These are phyloP conservation scores for Irpex sp. DNA, from an alignment of 1,284 basidiomycete species.

Conservation along the genomic window DNA sequence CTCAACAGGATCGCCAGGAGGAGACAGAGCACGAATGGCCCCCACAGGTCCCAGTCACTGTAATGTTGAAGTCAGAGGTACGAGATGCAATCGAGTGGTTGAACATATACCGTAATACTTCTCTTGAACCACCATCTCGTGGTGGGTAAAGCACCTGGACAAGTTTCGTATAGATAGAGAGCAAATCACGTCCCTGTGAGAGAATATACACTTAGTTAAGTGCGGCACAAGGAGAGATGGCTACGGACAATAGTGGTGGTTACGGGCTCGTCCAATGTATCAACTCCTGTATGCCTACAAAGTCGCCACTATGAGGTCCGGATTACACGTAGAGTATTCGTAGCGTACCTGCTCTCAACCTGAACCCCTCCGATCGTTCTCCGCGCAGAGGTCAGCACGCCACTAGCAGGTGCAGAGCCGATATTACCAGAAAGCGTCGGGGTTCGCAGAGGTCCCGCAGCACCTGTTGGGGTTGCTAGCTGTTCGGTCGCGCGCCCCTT, in stretches of 20 bases:
- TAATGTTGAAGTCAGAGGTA: not conserved
- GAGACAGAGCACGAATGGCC: slow-evolving; percentile 85
- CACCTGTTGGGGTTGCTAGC: slow-evolving; percentile 41
- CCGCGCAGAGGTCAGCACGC: slow-evolving; percentile 41
- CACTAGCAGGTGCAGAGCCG: slow-evolving; percentile 42
- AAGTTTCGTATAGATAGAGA: slow-evolving; percentile 89
- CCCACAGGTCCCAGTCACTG: slow-evolving; percentile 97
- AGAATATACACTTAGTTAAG: not conserved
- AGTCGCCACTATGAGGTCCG: not conserved
- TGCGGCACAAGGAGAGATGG: not conserved
- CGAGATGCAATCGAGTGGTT: slow-evolving; percentile 4
- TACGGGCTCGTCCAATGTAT: slow-evolving; percentile 91
- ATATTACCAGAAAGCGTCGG: slow-evolving; percentile 67
- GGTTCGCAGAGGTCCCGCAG: slow-evolving; percentile 25
- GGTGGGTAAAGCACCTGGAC: slow-evolving; percentile 91
- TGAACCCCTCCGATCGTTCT: slow-evolving; percentile 78
- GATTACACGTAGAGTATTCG: not conserved
- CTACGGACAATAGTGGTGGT: slow-evolving; percentile 79
- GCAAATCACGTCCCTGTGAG: slow-evolving; percentile 74
- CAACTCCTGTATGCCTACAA: slow-evolving; percentile 68
- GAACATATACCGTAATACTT: slow-evolving; percentile 62
- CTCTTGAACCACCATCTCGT: slow-evolving; percentile 63
- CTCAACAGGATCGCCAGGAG: slow-evolving; percentile 85
- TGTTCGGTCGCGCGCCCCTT: slow-evolving; percentile 64
- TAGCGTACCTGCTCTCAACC: slow-evolving; percentile 77